Evolutionary conservation across 2,329 filamentous ascomycete genomes (phyloP).

Genomic region (Scytalidium lignicola): DNA sequence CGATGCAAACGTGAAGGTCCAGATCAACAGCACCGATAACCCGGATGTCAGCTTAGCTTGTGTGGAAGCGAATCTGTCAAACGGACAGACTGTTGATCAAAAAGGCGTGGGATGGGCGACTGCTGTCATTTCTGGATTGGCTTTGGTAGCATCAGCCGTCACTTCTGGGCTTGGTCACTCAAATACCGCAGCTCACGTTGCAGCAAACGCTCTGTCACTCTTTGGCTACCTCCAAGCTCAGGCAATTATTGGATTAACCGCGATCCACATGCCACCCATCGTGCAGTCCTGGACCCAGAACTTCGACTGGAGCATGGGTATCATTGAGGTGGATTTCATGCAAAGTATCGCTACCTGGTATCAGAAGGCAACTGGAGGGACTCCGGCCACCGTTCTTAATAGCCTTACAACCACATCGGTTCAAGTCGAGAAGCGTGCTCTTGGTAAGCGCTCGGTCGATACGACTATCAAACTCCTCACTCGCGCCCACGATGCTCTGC

Average conservation of each 20-base stretch:
- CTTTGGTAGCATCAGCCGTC: slow-evolving; percentile 77
- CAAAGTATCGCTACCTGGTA: slow-evolving; percentile 93
- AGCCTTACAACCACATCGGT: slow-evolving; percentile 71
- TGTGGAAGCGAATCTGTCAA: slow-evolving; percentile 81
- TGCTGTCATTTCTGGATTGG: slow-evolving; percentile 80
- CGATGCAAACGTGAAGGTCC: slow-evolving; percentile 77
- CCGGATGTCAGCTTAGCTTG: slow-evolving; percentile 67
- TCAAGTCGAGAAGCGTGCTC: slow-evolving; percentile 58
- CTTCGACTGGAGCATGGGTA: slow-evolving; percentile 97
- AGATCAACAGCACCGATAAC: slow-evolving; percentile 64
- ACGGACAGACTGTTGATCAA: slow-evolving; percentile 87
- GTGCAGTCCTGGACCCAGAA: slow-evolving; percentile 94
- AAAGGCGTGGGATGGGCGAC: slow-evolving; percentile 85
- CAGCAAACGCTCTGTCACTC: slow-evolving; percentile 87
- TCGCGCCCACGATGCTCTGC: slow-evolving; percentile 27
- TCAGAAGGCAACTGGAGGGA: slow-evolving; percentile 86
- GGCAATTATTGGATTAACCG: slow-evolving; percentile 82
- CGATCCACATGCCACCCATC: slow-evolving; percentile 77
- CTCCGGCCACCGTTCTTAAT: slow-evolving; percentile 72
- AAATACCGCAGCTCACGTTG: slow-evolving; percentile 91
- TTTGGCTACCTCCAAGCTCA: slow-evolving; percentile 94
- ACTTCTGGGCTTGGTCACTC: slow-evolving; percentile 87
- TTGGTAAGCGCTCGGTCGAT: slow-evolving; percentile 46
- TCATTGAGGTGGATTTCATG: slow-evolving; percentile 82
- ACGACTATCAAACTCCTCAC: slow-evolving; percentile 24